Percentiles rank a stretch among this genome's conserved stretches.
These are phyloP conservation scores for Penicillium corylophilum DNA, from an alignment of 2,329 filamentous ascomycete genomes.

Conservation along the genomic window DNA sequence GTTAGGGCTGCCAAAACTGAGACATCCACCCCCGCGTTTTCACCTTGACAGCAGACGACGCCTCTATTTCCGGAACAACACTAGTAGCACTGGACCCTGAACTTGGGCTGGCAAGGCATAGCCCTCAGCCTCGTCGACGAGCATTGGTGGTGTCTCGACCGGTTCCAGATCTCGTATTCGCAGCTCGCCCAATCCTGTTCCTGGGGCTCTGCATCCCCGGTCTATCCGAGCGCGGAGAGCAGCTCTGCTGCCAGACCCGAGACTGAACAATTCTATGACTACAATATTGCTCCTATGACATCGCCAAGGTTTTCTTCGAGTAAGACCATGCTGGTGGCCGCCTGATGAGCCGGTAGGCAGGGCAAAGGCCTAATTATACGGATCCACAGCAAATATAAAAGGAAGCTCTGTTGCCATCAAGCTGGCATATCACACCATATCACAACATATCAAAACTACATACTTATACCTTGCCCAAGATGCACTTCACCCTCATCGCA, in stretches of 20 bases:
- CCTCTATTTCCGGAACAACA: neutral
- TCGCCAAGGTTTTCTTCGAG: neutral
- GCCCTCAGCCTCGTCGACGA: neutral
- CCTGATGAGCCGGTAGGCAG: slow-evolving; percentile 4
- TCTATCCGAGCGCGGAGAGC: slow-evolving; percentile 2
- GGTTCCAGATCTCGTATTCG: slow-evolving; percentile 31
- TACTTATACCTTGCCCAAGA: slow-evolving; percentile 15
- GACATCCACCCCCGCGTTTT: slow-evolving; percentile 10
- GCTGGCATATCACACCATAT: neutral
- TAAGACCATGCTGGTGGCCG: slow-evolving; percentile 5
- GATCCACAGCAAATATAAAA: slow-evolving; percentile 4
- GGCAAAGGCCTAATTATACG: neutral
- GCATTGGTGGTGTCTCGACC: slow-evolving; percentile 17
- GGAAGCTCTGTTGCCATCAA: neutral
- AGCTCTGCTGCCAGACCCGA: neutral
- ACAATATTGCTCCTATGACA: neutral
- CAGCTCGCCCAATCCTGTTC: slow-evolving; percentile 8
- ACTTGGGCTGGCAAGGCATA: slow-evolving; percentile 9
- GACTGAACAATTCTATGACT: neutral
- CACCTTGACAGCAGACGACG: neutral
- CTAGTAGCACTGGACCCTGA: neutral
- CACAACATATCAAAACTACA: slow-evolving; percentile 11
- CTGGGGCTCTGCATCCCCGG: neutral
- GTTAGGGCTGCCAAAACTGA: slow-evolving; percentile 8
- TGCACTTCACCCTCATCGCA: slow-evolving; percentile 29